These are phyloP conservation scores for Blastobotrys chiropterorum DNA, from an alignment of 805 yeast genomes.

Conservation along the genomic window DNA sequence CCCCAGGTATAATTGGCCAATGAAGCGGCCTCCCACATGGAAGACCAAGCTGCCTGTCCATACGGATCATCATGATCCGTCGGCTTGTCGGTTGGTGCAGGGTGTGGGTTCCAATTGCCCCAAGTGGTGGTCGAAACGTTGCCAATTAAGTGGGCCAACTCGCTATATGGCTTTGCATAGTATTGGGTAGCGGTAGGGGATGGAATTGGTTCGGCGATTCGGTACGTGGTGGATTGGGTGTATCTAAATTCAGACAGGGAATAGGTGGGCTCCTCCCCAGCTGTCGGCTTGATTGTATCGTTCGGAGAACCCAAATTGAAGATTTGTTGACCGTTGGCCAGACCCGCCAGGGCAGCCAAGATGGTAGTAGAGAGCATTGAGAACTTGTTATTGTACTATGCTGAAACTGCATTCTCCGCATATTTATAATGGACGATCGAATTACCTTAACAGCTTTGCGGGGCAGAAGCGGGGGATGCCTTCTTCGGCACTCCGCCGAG, in stretches of 20 bases:
- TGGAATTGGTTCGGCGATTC: conserved; percentile 1
- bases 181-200: not conserved
- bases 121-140: not conserved
- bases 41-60: conserved; percentile 1
- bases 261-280: not conserved
- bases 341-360: not conserved
- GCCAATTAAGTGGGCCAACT: not conserved
- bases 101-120: conserved; percentile 3
- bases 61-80: not conserved
- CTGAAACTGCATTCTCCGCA: not conserved
- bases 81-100: not conserved
- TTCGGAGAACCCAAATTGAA: not conserved
- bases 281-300: not conserved
- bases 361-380: not conserved
- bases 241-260: not conserved
- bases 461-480: too few species aligned
- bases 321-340: not conserved
- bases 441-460: too few species aligned
- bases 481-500: too few species aligned
- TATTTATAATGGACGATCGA: too few species aligned
- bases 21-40: not conserved
- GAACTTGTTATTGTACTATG: too few species aligned
- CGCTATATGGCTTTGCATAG: conserved; percentile 1
- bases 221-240: conserved; percentile 1
- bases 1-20: conserved; percentile 1